phyloP scores from a whole-genome alignment of 768 basidiomycete genomes.

The Lentinus tigrinus region DNA sequence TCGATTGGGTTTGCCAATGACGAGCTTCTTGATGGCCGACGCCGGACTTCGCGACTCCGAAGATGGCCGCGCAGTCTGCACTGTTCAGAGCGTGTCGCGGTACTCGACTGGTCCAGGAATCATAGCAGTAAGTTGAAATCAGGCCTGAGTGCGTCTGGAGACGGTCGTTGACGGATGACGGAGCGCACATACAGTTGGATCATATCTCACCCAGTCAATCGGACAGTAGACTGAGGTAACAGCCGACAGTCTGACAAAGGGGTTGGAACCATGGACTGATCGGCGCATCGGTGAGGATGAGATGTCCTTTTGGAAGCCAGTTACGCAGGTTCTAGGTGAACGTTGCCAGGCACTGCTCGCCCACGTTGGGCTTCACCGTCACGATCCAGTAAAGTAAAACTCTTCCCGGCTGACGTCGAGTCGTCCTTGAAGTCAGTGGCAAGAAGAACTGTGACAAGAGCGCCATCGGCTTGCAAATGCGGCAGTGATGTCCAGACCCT shows the following conservation, averaged over 20 bases:
- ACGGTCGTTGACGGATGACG: no score
- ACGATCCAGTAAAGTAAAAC: conserved; percentile 62
- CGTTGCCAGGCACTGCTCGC: conserved; percentile 44
- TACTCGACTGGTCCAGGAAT: conserved; percentile 25
- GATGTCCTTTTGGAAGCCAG: conserved; percentile 32
- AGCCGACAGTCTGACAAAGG: conserved; percentile 35
- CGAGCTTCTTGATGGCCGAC: conserved; percentile 47
- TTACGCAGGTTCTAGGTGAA: conserved; percentile 36
- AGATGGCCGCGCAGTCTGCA: conserved; percentile 45
- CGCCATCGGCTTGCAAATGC: conserved; percentile 42
- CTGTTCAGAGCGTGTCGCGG: conserved; percentile 35
- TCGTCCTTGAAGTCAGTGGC: conserved; percentile 45
- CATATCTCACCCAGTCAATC: conserved; percentile 41
- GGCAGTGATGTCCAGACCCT: conserved; percentile 39
- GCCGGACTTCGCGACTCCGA: conserved; percentile 48
- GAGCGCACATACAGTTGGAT: conserved; percentile 18
- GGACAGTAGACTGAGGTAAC: conserved; percentile 42
- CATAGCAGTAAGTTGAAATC: neutral
- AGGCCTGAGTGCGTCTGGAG: conserved; percentile 23
- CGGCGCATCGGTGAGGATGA: conserved; percentile 37
- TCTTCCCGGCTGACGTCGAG: conserved; percentile 57
- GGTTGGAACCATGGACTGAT: conserved; percentile 44
- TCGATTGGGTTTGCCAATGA: conserved; percentile 61
- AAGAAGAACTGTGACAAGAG: conserved; percentile 46
- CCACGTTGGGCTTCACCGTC: conserved; percentile 51